Evolutionary conservation across 2,329 filamentous ascomycete species (phyloP).

Genomic region (Fusarium oligoseptatum): DNA sequence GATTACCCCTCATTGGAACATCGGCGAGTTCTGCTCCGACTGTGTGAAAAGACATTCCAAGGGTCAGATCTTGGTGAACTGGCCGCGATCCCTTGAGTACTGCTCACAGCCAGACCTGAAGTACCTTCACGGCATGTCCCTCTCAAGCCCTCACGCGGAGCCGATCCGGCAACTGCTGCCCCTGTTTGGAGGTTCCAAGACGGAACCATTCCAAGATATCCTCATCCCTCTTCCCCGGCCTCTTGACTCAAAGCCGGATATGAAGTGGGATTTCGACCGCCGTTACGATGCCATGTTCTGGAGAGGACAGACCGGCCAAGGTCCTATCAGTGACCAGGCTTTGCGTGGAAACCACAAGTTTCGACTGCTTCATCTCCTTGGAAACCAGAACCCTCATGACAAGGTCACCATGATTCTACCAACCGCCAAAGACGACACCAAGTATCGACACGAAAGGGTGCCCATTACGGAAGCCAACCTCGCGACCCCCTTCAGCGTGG

Average conservation of each 20-base stretch:
- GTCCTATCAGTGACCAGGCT: constrained; percentile 61
- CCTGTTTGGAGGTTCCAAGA: constrained; percentile 81
- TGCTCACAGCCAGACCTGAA: constrained; percentile 84
- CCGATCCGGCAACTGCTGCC: constrained; percentile 76
- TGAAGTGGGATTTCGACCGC: constrained; percentile 64
- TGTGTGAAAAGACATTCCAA: constrained; percentile 75
- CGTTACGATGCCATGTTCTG: constrained; percentile 79
- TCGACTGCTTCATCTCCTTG: constrained; percentile 78
- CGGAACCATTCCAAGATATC: constrained; percentile 80
- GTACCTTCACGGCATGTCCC: constrained; percentile 79
- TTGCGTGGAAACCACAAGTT: constrained; percentile 78
- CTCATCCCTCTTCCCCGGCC: constrained; percentile 73
- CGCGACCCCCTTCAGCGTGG: constrained; percentile 67
- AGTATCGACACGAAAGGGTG: constrained; percentile 69
- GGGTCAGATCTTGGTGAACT: constrained; percentile 75
- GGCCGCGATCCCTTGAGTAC: constrained; percentile 73
- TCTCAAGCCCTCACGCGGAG: constrained; percentile 72
- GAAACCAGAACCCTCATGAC: constrained; percentile 66
- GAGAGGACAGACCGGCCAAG: constrained; percentile 77
- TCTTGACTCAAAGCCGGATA: constrained; percentile 57
- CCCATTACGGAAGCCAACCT: constrained; percentile 66
- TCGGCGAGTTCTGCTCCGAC: constrained; percentile 71
- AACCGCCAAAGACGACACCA: constrained; percentile 48
- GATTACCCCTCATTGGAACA: constrained; percentile 72
- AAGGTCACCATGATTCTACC: constrained; percentile 70